phyloP scores from a whole-genome alignment of 2,329 filamentous ascomycete species.

The Rhinocladiella similis region DNA sequence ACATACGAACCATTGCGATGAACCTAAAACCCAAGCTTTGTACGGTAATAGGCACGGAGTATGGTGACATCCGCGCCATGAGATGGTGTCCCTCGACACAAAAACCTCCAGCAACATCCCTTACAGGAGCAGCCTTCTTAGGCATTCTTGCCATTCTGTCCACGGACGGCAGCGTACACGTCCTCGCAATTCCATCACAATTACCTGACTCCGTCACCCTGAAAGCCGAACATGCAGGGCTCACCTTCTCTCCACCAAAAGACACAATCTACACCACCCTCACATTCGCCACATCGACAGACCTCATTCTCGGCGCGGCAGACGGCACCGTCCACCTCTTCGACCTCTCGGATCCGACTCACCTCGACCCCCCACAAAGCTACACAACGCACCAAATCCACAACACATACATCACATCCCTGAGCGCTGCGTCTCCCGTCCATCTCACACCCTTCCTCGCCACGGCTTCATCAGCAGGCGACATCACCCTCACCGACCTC shows the following conservation, averaged over 20 bases:
- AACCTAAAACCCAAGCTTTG: constrained; percentile 46
- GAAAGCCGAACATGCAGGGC: constrained; percentile 4
- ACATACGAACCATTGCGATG: constrained; percentile 45
- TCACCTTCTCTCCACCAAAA: constrained; percentile 38
- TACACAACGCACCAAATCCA: constrained; percentile 31
- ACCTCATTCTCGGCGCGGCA: constrained; percentile 57
- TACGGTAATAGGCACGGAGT: constrained; percentile 56
- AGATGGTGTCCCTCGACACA: constrained; percentile 55
- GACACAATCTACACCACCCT: constrained; percentile 57
- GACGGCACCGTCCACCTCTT: constrained; percentile 59
- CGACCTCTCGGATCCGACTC: constrained; percentile 34
- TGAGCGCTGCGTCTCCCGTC: constrained; percentile 54
- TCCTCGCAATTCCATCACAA: constrained; percentile 50
- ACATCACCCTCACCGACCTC: constrained; percentile 56
- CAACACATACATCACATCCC: constrained; percentile 48
- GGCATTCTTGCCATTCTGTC: constrained; percentile 59
- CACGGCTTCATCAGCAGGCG: constrained; percentile 56
- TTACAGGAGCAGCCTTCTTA: constrained; percentile 38
- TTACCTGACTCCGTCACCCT: neutral
- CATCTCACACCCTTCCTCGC: constrained; percentile 53
- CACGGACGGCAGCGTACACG: constrained; percentile 57
- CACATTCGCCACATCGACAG: constrained; percentile 57
- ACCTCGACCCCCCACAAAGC: constrained; percentile 21
- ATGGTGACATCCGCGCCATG: constrained; percentile 56
- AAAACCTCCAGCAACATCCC: constrained; percentile 19